Conservation (phyloP, 1,284 basidiomycete species). For the Porodaedalea pini region DNA sequence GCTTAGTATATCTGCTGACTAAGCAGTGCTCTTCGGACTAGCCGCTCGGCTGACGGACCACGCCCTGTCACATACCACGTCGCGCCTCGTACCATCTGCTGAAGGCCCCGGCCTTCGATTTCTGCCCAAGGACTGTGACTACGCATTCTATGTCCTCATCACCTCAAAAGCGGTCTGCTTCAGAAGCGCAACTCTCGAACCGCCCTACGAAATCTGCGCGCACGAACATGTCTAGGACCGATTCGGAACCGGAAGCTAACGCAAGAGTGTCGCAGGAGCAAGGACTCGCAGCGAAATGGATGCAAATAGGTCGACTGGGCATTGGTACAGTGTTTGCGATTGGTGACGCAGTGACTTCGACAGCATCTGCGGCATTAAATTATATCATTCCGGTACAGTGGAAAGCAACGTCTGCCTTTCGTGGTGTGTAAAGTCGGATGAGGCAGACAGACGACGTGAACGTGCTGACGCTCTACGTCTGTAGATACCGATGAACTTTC, state of each 20-base stretch:
- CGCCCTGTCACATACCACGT: not conserved
- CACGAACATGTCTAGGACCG: constrained; percentile 3
- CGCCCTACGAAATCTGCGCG: constrained; percentile 7
- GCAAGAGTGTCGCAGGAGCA: not conserved
- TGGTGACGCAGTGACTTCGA: not conserved
- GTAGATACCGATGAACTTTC: not conserved
- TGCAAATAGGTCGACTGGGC: not conserved
- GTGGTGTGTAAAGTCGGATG: not conserved
- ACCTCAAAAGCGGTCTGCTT: constrained; percentile 17
- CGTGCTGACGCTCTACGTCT: not conserved
- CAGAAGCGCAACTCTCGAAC: constrained; percentile 12
- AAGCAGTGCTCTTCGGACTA: too few species aligned
- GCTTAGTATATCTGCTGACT: too few species aligned
- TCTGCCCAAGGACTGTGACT: not conserved
- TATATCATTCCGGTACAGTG: not conserved
- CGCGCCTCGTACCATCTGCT: not conserved
- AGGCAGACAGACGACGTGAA: not conserved
- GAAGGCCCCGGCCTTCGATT: too few species aligned
- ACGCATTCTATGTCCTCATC: constrained; percentile 3
- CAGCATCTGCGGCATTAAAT: not conserved
- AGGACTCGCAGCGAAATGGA: constrained; percentile 11
- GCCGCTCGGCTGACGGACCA: too few species aligned
- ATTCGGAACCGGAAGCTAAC: constrained; percentile 2
- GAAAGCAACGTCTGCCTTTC: not conserved
- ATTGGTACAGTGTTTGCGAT: not conserved